Percentiles rank a stretch among this genome's conserved stretches.
phyloP scores from a whole-genome alignment of 805 yeast genomes.

The Candida sonorensis region DNA sequence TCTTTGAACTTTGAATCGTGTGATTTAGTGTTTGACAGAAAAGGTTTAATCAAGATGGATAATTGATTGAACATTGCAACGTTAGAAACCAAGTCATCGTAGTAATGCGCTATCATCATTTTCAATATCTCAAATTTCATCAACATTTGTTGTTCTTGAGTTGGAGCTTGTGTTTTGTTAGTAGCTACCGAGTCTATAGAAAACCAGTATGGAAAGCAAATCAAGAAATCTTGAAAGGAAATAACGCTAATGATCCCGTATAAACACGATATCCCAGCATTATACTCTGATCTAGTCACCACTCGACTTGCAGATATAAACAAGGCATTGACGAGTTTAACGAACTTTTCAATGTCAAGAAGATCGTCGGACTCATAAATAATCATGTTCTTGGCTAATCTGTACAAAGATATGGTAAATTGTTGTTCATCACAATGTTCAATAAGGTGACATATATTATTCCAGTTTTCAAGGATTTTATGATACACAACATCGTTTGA shows the following conservation, averaged over 20 bases:
- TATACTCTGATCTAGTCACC: constrained; percentile 5
- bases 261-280: constrained; percentile 9
- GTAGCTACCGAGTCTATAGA: not conserved
- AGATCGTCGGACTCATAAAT: constrained; percentile 14
- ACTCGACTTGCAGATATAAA: constrained; percentile 7
- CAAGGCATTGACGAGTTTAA: constrained; percentile 7
- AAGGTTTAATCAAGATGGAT: constrained; percentile 7
- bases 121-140: constrained; percentile 6
- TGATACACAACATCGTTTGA: constrained; percentile 5
- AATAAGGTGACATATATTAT: constrained; percentile 8
- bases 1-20: constrained; percentile 7
- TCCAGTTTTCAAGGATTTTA: constrained; percentile 5
- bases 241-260: constrained; percentile 11
- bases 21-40: constrained; percentile 3
- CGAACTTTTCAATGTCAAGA: constrained; percentile 6
- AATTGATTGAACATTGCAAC: constrained; percentile 3
- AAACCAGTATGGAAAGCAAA: constrained; percentile 12
- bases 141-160: constrained; percentile 1
- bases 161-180: too few relatives aligned
- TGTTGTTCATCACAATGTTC: constrained; percentile 8
- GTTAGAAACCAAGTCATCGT: constrained; percentile 2
- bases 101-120: constrained; percentile 9
- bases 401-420: constrained; percentile 7
- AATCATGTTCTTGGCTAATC: constrained; percentile 12
- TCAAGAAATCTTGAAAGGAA: constrained; percentile 10